Base-by-base conservation (phyloP, 345 rosid genomes). In the Eucalyptus microcorys region DNA sequence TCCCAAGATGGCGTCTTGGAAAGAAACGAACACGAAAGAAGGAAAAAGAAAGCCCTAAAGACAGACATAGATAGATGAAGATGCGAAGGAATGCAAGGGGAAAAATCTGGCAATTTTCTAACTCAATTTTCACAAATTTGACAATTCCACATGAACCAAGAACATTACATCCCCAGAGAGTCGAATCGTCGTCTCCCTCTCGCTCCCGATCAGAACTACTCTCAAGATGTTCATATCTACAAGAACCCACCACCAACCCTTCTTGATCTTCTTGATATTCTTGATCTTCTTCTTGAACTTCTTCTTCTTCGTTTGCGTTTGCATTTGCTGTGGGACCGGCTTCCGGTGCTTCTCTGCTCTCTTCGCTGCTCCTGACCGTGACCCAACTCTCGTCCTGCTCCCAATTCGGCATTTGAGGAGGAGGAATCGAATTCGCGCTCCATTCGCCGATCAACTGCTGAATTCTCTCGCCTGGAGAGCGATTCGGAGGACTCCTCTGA, bases 371-470 rank as follows among this genome's bases (percentile, higher is more conserved):
- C 90, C 97, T 92, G 32, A 95, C 94, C 0, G 94, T 91, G 45
- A 90, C 32, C 97, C 96, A 95, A 50, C 49, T 88, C 61, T 91
- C 94, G 87, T 93, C 94, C 87, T 61, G 87, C 48, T 85, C 86
- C 97, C 94, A 93, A 34, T 57, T 86, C 34, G 87, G 89, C 64
- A 81, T 43, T 76, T 22, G 47, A 76, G 84, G 15, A 30, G 49
- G 80, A 59, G 83, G 83, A 45, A 22, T 52, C 52, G 15, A 34
- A 48, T 64, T 68, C 40, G 32, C 45, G 45, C 79, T 43, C n/a
- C 80, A 87, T 49, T 49, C 90, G 37, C 86, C 87, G n/a, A 90
- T 66, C 93, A 93, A 87, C 66, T 90, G 86, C 88, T 42, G 61
- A 43, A 94, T 93, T 86, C 95, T 94, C 88, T 91, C 88, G 86